Conservation (phyloP, 2,329 filamentous ascomycete genomes). For the Shiraia sp. region DNA sequence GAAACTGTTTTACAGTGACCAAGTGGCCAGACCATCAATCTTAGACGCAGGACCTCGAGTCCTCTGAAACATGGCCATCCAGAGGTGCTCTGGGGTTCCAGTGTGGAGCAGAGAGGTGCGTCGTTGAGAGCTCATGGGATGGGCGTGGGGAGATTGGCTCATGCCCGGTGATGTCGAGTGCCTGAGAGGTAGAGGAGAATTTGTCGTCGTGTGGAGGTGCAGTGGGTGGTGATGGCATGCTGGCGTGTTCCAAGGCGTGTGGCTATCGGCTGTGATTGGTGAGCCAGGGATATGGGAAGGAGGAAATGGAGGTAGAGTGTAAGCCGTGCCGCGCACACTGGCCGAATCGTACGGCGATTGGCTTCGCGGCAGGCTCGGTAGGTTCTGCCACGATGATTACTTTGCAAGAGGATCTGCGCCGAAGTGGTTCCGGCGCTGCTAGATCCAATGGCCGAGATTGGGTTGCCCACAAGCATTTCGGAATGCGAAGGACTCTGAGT, state of each 20-base stretch:
- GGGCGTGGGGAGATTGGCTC: background rate
- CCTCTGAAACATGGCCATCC: conserved; percentile 34
- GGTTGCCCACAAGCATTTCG: too few species aligned
- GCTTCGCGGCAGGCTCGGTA: conserved; percentile 7
- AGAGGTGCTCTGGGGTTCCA: conserved; percentile 7
- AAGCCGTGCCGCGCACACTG: conserved; percentile 16
- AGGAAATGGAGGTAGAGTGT: conserved; percentile 6
- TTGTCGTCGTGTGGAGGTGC: too few species aligned
- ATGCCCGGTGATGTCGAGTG: too few species aligned
- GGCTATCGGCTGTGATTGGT: background rate
- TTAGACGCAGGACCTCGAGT: conserved; percentile 15
- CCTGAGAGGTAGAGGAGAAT: too few species aligned
- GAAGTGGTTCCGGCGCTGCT: conserved; percentile 5
- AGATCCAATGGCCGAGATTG: background rate
- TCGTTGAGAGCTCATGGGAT: conserved; percentile 7
- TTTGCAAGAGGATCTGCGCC: conserved; percentile 3
- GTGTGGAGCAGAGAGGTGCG: conserved; percentile 18
- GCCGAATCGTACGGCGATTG: too few species aligned
- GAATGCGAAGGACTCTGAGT: background rate
- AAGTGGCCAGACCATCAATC: conserved; percentile 13
- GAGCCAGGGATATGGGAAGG: conserved; percentile 3
- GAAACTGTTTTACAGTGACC: conserved; percentile 10
- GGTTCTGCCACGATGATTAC: background rate
- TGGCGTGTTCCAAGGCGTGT: too few species aligned
- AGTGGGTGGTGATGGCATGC: too few species aligned